phyloP scores from a whole-genome alignment of 2,329 filamentous ascomycete species.

The Trichoderma atrobrunneum region DNA sequence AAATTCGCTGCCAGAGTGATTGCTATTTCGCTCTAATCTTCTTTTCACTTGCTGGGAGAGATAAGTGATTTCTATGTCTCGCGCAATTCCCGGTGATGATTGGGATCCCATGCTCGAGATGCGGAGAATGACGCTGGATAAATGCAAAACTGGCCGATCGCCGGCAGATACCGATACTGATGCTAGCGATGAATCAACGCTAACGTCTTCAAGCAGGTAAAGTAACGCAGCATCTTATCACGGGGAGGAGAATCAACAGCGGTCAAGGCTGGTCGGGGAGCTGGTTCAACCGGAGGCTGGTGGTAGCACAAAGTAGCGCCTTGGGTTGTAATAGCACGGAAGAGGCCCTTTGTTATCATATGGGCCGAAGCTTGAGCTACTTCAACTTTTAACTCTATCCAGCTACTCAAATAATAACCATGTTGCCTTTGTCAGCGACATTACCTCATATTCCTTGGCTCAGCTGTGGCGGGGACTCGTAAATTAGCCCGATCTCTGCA shows the following conservation, averaged over 20 bases:
- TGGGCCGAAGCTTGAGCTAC: background rate
- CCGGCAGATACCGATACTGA: slow-evolving; percentile 1
- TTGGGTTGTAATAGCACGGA: background rate
- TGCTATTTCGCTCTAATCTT: background rate
- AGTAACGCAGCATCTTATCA: background rate
- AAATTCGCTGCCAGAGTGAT: background rate
- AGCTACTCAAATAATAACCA: background rate
- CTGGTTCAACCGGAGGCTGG: background rate
- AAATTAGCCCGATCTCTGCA: background rate
- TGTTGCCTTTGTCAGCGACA: background rate
- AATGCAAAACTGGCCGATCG: background rate
- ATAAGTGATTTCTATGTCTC: background rate
- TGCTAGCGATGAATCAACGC: background rate
- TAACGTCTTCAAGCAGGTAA: slow-evolving; percentile 12
- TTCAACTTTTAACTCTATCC: background rate
- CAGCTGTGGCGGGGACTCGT: background rate
- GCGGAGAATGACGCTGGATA: slow-evolving; percentile 6
- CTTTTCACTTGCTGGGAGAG: background rate
- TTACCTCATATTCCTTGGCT: background rate
- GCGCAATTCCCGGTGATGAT: background rate
- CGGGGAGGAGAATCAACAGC: background rate
- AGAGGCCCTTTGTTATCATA: background rate
- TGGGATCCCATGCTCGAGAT: background rate
- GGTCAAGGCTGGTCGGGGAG: background rate
- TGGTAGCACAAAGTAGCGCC: background rate